phyloP scores from a whole-genome alignment of 257 asterid species.

The Echium plantagineum region DNA sequence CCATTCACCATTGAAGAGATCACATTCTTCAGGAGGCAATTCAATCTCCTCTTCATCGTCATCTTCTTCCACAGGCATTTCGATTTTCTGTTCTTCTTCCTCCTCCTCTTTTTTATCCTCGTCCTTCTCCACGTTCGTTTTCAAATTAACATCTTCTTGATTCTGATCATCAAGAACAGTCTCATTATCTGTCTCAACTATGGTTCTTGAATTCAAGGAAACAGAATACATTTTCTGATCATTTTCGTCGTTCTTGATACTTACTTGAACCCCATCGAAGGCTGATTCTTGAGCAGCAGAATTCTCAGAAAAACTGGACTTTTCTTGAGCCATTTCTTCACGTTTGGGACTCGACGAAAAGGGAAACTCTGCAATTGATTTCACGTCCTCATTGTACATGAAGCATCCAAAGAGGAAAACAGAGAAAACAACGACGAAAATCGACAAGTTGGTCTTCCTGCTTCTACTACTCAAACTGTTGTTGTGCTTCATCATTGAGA shows the following conservation, averaged over 20 bases:
- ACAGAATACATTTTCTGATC: too few relatives aligned
- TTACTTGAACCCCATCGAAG: background rate
- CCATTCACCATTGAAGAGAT: conserved; percentile 63
- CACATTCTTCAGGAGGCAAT: conserved; percentile 57
- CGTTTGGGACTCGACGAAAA: conserved; percentile 38
- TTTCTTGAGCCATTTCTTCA: background rate
- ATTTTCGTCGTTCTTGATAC: conserved; percentile 26
- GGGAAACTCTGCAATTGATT: conserved; percentile 63
- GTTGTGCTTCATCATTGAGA: conserved; percentile 45
- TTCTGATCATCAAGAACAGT: background rate
- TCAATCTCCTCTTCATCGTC: conserved; percentile 20
- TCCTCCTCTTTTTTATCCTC: conserved; percentile 13
- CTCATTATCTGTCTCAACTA: background rate
- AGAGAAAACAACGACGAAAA: conserved; percentile 46
- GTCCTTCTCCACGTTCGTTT: conserved; percentile 23
- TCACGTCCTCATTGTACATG: conserved; percentile 72
- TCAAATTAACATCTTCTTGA: background rate
- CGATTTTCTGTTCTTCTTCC: conserved; percentile 20
- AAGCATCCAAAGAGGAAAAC: conserved; percentile 65
- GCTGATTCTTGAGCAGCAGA: conserved; percentile 19
- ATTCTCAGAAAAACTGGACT: background rate
- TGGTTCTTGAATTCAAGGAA: conserved; percentile 27
- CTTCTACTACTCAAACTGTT: conserved; percentile 14
- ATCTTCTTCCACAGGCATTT: conserved; percentile 20
- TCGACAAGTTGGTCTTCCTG: conserved; percentile 37